Evolutionary conservation across 2,329 filamentous ascomycete genomes (phyloP), one percentile per base, ranked within the genome.

Genomic region (Xylariaceae sp.): DNA sequence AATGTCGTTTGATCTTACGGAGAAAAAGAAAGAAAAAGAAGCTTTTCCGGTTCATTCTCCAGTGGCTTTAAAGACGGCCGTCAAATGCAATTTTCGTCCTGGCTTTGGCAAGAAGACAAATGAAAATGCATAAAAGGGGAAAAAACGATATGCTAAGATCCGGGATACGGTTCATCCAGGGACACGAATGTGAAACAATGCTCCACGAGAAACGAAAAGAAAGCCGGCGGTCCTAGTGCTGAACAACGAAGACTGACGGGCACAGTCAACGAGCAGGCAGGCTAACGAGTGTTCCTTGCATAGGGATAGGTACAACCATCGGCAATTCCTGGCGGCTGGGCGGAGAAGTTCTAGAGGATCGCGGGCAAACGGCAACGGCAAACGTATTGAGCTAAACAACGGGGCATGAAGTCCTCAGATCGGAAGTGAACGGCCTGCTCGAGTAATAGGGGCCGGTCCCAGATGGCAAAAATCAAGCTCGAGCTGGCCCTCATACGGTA

Each of bases 1-100:
- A 67, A 47, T 65, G 59, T 65, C 58, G 59, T 61, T 60, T 53
- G 51, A 67, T 62, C 64, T 49, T 17, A 44, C 45, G 39, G 49
- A 15, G 30, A 55, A 30, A 30, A 41, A 37, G 18, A 52, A 37
- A 39, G 18, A 49, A 55, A 10, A 37, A n/a, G 30, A 7, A 9
- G 35, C 23, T n/a, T 37, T 63, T 56, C 61, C 41, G 56, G 47
- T 53, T 48, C 3, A 50, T 60, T 59, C 8, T 59, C 58, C 53
- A 30, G 56, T 41, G 30, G 23, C 23, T 44, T 48, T 54, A 30
- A 45, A 52, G 63, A 51, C 5, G 66, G 52, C 63, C 57, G 57
- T 64, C 2, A 59, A 56, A 48, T 55, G 18, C 10, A 57, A 59
- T 13, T 15, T 47, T 41, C 51, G 57, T 39, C 49, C 57, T 3